Evolutionary conservation across 192 early-diverging fungal species (phyloP), one percentile per base, ranked within the genome.

Genomic region (Umbelopsis sp.): DNA sequence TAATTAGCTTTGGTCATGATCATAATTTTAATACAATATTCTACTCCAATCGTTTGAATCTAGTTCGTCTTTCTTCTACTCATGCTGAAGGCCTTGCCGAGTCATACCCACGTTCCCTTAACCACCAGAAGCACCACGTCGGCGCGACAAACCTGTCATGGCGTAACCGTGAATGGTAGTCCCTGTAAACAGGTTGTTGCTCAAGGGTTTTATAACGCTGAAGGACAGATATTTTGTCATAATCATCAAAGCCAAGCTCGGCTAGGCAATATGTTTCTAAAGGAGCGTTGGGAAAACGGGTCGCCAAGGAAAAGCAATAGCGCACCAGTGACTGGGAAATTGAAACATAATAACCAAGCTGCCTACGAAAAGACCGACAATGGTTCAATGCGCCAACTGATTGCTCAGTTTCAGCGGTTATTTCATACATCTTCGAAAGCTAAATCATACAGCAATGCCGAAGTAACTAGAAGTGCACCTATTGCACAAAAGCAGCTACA

Each of bases 351-450:
- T 12, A 53, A 23, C 55, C 25, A 3, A 35, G 15, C 55, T 27
- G 55, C 27, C 55, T 35, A 33, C 55, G 55, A 52, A 25, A 12
- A 23, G 51, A 52, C 2, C 37, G 51, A 61, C 0, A 25, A 61
- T 18, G 55, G 55, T 61, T 61, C 55, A 16, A 61, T 61, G 55
- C 55, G 55, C 25, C 55, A 61, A 61, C 27, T 61, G 55, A 61
- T 61, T 35, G 13, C 55, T 35, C 55, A 61, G 55, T 61, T 61
- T 13, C 27, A 61, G 55, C 55, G 55, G 12, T 37, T 61, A 35
- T 61, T 61, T 30, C 55, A 61, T 30, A 15, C 48, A 16, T 49
- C 48, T 21, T 49, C 48, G 18, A 21, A 25, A 35, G 55, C 30
- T 22, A 8, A 25, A 33, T 61, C 55, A 37, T 37, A 30, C 11